phyloP scores from a whole-genome alignment of 2,329 filamentous ascomycete species.

The Dothistroma pini region DNA sequence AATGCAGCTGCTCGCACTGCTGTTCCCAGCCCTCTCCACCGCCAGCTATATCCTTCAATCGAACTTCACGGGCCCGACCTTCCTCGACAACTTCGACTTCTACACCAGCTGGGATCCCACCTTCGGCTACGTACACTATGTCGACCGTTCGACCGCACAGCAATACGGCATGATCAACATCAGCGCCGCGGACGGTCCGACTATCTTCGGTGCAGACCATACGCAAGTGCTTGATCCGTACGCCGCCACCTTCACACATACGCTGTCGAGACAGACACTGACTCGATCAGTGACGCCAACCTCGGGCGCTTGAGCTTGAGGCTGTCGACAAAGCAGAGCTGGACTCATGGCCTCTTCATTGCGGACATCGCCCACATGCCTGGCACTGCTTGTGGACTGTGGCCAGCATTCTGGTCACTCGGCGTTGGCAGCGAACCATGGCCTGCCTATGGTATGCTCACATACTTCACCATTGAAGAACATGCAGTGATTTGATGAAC shows the following conservation, averaged over 20 bases:
- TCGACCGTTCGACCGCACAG: slow-evolving; percentile 36
- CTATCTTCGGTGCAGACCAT: slow-evolving; percentile 27
- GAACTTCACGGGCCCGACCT: slow-evolving; percentile 24
- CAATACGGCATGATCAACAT: slow-evolving; percentile 26
- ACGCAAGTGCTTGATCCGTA: slow-evolving; percentile 30
- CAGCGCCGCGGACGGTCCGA: slow-evolving; percentile 14
- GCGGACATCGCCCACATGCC: slow-evolving; percentile 75
- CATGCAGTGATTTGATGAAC: slow-evolving; percentile 40
- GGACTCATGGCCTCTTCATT: slow-evolving; percentile 65
- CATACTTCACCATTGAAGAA: slow-evolving; percentile 34
- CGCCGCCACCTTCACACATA: background rate
- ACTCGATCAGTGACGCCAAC: slow-evolving; percentile 20
- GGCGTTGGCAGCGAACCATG: slow-evolving; percentile 46
- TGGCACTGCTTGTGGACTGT: slow-evolving; percentile 59
- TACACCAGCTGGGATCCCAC: slow-evolving; percentile 35
- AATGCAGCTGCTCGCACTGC: slow-evolving; percentile 6
- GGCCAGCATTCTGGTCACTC: slow-evolving; percentile 63
- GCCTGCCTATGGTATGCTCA: slow-evolving; percentile 35
- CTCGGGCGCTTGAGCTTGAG: slow-evolving; percentile 67
- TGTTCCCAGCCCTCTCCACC: slow-evolving; percentile 7
- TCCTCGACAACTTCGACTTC: slow-evolving; percentile 37
- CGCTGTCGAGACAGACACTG: background rate
- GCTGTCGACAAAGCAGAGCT: slow-evolving; percentile 61
- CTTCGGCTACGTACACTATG: slow-evolving; percentile 39
- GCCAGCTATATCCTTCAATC: slow-evolving; percentile 15